Conservation (phyloP, 371 early-diverging fungal species). For the Mortierella sp. region DNA sequence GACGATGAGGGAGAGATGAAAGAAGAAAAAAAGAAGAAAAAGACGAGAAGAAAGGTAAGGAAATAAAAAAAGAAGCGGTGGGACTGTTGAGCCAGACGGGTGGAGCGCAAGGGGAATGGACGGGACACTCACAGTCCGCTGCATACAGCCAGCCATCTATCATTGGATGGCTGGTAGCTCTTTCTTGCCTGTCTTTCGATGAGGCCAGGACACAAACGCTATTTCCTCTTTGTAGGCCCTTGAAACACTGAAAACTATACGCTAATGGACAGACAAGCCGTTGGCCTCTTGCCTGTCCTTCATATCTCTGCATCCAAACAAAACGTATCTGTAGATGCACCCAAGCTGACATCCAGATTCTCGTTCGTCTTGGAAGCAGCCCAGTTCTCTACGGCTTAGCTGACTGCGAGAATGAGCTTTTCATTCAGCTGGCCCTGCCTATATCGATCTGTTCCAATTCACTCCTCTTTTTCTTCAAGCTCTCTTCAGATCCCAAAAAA, state of each 20-base stretch:
- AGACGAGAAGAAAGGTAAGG: conserved; percentile 1
- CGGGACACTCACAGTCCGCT: no score
- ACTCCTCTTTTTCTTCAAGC: background rate
- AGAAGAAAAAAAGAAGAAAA: background rate
- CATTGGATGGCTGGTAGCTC: background rate
- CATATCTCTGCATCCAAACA: background rate
- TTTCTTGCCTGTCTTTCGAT: background rate
- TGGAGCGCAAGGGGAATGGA: background rate
- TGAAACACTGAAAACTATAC: no score
- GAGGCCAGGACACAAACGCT: background rate
- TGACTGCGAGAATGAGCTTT: background rate
- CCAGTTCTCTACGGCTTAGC: background rate
- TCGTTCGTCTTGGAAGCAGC: conserved; percentile 8
- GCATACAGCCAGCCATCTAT: background rate
- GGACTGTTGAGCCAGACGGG: background rate
- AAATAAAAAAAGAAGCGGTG: background rate
- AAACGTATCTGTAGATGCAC: background rate
- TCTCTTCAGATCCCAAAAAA: background rate
- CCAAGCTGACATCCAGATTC: background rate
- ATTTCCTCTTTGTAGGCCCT: background rate
- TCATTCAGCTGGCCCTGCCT: background rate
- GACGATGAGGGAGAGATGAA: conserved; percentile 1
- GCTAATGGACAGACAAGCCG: background rate
- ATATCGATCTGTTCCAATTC: background rate
- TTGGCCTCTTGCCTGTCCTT: no score